Conservation (phyloP, 2,329 filamentous ascomycete species). For the Sarocladiaceae sp. region DNA sequence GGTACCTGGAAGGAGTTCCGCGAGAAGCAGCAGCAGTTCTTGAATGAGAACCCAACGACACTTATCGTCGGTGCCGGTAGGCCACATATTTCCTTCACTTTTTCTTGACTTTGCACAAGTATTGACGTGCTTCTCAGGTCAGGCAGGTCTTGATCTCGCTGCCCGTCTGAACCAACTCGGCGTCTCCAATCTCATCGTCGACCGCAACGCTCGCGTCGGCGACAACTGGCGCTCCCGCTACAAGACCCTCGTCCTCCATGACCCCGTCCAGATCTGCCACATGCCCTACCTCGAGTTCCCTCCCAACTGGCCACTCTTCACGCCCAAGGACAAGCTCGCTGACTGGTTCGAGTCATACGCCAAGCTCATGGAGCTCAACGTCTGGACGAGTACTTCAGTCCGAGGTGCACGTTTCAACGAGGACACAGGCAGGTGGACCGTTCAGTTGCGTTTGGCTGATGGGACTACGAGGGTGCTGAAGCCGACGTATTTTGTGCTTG, state of each 20-base stretch:
- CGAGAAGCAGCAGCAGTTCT: slow-evolving; percentile 17
- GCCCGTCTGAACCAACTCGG: slow-evolving; percentile 43
- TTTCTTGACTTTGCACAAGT: not conserved
- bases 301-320: slow-evolving; percentile 59
- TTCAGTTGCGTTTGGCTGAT: slow-evolving; percentile 43
- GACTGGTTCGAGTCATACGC: slow-evolving; percentile 63
- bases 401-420: slow-evolving; percentile 44
- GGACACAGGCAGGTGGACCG: slow-evolving; percentile 45
- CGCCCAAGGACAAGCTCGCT: slow-evolving; percentile 63
- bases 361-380: slow-evolving; percentile 57
- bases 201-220: slow-evolving; percentile 34
- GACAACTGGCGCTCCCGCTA: slow-evolving; percentile 60
- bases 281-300: slow-evolving; percentile 60
- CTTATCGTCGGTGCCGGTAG: slow-evolving; percentile 30
- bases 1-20: slow-evolving; percentile 21
- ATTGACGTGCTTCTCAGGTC: slow-evolving; percentile 2
- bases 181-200: slow-evolving; percentile 39
- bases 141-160: slow-evolving; percentile 35
- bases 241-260: slow-evolving; percentile 54
- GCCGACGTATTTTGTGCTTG: slow-evolving; percentile 61
- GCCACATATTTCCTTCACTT: not conserved
- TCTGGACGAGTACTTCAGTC: slow-evolving; percentile 44
- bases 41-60: slow-evolving; percentile 30
- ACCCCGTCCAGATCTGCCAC: slow-evolving; percentile 55
- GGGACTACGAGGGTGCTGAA: slow-evolving; percentile 44